Evolutionary conservation across 257 asterid genomes (phyloP), one percentile per base, ranked within the genome.

Genomic region (Nicotiana undulata): DNA sequence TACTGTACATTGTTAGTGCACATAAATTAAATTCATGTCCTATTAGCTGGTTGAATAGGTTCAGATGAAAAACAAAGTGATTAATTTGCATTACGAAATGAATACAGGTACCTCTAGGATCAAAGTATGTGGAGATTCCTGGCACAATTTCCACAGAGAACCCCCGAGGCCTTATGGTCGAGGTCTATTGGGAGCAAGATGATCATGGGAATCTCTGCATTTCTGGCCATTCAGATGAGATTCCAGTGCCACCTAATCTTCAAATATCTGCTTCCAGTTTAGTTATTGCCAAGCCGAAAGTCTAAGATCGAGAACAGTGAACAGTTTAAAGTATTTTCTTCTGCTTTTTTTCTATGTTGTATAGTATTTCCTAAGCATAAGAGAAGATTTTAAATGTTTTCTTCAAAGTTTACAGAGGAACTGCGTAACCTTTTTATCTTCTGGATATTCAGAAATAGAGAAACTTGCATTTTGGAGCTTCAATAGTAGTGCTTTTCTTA

Each of bases 121-220:
- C 83, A 13, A 81, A 77, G 37, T 86, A 40, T 16, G 84, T 83
- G 56, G 80, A 60, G 26, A 81, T 86, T 59, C 85, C 87, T 4
- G 87, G 89, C 52, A 53, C 87, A 9, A 79, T 67, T 67, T 70
- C 85, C 1, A 12, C 6, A 2, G 65, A 65, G 83, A 81, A 86
- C 32, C 82, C 87, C 0, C n/a, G 53, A 64, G 87, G 89, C 40
- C 80, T 79, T 9, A 83, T 83, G 89, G 87, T 86, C 16, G 89
- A 86, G 77, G 82, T 86, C 6, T 74, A 75, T 63, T 86, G 89
- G 89, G 81, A 75, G 58, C 89, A 83, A 31, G 89, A 86, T 75
- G 89, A 81, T 24, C 22, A 15, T 12, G 89, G 89, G 0, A 82
- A 65, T 29, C 85, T 84, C 26, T 79, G 89, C 87, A 84, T 86